A percentile compares a stretch with the other conserved stretches of the same genome.
phyloP scores from a whole-genome alignment of 192 early-diverging fungal species.

The Coemansia sp. region DNA sequence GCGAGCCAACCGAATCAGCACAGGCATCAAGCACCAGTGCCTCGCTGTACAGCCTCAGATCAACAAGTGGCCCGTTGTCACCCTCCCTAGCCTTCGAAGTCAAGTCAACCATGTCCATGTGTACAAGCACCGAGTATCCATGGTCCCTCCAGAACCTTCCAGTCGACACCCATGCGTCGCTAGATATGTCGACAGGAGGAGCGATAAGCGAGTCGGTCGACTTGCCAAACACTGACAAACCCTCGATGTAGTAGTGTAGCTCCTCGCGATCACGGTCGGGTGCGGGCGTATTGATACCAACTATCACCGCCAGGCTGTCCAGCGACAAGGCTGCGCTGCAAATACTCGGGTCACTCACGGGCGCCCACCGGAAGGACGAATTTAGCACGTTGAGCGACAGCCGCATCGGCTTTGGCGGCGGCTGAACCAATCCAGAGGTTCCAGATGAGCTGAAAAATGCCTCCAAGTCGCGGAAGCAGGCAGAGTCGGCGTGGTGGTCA shows the following conservation, averaged over 20 bases:
- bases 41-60: constrained; percentile 46
- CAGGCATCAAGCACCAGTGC: constrained; percentile 44
- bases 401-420: constrained; percentile 51
- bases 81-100: constrained; percentile 34
- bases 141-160: constrained; percentile 52
- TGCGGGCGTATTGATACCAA: constrained; percentile 40
- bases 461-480: constrained; percentile 44
- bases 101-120: constrained; percentile 52
- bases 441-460: constrained; percentile 51
- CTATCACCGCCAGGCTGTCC: constrained; percentile 48
- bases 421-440: constrained; percentile 50
- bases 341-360: constrained; percentile 24
- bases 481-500: constrained; percentile 37
- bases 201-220: constrained; percentile 29
- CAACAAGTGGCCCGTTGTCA: constrained; percentile 41
- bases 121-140: constrained; percentile 41
- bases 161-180: constrained; percentile 50
- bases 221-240: constrained; percentile 40
- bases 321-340: constrained; percentile 41
- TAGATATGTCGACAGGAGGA: constrained; percentile 33
- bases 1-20: constrained; percentile 36
- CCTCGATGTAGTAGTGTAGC: constrained; percentile 51
- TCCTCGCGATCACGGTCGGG: constrained; percentile 47
- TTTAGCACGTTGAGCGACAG: constrained; percentile 52
- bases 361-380: constrained; percentile 42